Evolutionary conservation across 164 flowering plant genomes (phyloP), one percentile per base, ranked within the genome.

Genomic region (Stephania yunnanensis): DNA sequence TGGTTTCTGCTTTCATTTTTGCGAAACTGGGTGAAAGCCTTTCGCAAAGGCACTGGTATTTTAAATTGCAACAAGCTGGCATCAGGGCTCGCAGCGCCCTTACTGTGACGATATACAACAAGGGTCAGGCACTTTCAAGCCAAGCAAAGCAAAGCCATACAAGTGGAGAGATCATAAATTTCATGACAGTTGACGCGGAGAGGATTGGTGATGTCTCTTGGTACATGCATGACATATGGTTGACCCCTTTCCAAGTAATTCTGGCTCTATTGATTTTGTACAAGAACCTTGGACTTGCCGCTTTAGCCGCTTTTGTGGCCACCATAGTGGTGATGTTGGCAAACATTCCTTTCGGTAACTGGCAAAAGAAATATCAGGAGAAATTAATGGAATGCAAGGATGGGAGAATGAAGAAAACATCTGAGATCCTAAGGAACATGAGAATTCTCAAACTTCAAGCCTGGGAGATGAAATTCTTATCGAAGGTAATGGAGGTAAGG

Each of bases 381-480:
- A 75, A 81, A 77, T 58, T 89, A n/a, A 89, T 89, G 92, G 81
- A 80, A 45, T 77, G 84, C 0, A 86, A 87, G 74, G 92, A 89
- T 80, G 36, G 31, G 48, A 78, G 90, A 72, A 85, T 89, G 87
- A 86, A 85, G 75, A 73, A 82, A 31, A 89, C 88, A 15, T 77
- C 89, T 0, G 92, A 89, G 58, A 76, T 87, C n/a, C 76, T 89
- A 44, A 81, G 82, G 76, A 87, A 87, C 77, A 89, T 89, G 88
- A 82, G 87, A 58, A 86, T 86, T 71, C 84, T 89, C 6, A 89
- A 89, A 65, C 87, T 89, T 68, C 89, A 87, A 45, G 89, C 83
- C 5, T 87, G 91, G 91, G 92, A 89, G 73, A 78, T 82, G 86
- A 88, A 83, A 79, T 89, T 86, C 71, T 72, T 84, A 79, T 80